Conservation (phyloP, 2,329 filamentous ascomycete genomes). For the Fusarium poae region DNA sequence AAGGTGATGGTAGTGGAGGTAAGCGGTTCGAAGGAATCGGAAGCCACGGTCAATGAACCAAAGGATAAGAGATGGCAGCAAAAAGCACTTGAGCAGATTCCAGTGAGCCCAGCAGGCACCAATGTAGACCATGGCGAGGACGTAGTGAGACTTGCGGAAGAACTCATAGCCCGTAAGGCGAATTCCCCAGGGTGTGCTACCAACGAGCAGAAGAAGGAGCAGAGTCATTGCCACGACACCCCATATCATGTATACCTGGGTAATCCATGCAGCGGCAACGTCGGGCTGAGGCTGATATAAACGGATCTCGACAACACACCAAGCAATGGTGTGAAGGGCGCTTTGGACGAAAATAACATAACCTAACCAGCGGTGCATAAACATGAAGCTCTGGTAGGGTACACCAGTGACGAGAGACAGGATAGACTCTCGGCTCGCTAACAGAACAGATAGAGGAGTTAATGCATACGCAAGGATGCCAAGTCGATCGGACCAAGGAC, state of each 20-base stretch:
- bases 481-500: conserved; percentile 76
- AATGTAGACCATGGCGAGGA: conserved; percentile 79
- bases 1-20: conserved; percentile 71
- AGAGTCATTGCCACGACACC: conserved; percentile 77
- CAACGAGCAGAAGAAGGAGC: conserved; percentile 70
- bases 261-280: conserved; percentile 68
- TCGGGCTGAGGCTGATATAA: conserved; percentile 80
- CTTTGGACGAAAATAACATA: conserved; percentile 79
- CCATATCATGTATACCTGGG: conserved; percentile 78
- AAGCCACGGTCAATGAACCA: conserved; percentile 74
- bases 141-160: conserved; percentile 80
- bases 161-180: conserved; percentile 79
- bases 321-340: conserved; percentile 76
- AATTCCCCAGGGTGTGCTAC: conserved; percentile 70
- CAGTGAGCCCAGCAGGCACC: conserved; percentile 83
- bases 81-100: conserved; percentile 75
- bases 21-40: conserved; percentile 67
- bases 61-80: conserved; percentile 74
- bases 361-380: conserved; percentile 81
- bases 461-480: conserved; percentile 80
- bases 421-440: conserved; percentile 77
- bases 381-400: conserved; percentile 82
- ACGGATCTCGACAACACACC: conserved; percentile 74
- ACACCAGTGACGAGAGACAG: conserved; percentile 78
- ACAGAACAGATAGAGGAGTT: conserved; percentile 76